Conservation (phyloP, 2,329 filamentous ascomycete genomes). For the Penicillium digitatum region DNA sequence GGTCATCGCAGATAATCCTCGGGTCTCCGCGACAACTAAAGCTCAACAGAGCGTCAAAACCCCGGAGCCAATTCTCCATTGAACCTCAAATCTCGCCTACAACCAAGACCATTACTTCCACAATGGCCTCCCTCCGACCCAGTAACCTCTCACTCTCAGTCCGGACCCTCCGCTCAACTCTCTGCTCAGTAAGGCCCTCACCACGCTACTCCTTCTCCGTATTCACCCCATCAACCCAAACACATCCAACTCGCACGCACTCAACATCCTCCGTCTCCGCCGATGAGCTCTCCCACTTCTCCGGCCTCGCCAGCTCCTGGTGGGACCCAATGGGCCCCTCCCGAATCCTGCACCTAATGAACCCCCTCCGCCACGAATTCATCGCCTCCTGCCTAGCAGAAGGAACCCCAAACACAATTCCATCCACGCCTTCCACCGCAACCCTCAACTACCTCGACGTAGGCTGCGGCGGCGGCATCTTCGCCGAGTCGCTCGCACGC, state of each 20-base stretch:
- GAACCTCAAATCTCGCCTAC: not conserved
- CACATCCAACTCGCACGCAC: conserved; percentile 22
- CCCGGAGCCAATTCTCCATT: not conserved
- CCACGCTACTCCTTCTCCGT: not conserved
- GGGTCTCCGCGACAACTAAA: not conserved
- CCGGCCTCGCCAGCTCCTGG: conserved; percentile 86
- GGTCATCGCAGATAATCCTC: not conserved
- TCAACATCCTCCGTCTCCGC: conserved; percentile 71
- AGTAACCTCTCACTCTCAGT: conserved; percentile 4
- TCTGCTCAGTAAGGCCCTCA: conserved; percentile 1
- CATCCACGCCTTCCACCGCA: conserved; percentile 19
- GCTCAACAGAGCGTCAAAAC: not conserved
- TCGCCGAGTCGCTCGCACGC: conserved; percentile 65
- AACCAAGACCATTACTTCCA: not conserved
- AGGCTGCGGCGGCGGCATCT: conserved; percentile 94
- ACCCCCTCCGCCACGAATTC: conserved; percentile 91
- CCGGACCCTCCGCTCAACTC: conserved; percentile 10
- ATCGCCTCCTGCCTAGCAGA: conserved; percentile 68
- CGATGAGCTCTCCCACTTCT: conserved; percentile 90
- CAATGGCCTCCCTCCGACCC: conserved; percentile 14
- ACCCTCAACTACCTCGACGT: conserved; percentile 72
- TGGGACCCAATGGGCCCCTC: conserved; percentile 95
- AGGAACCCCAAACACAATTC: conserved; percentile 35
- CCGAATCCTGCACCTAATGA: conserved; percentile 93
- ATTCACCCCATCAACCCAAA: not conserved